phyloP scores from a whole-genome alignment of 192 early-diverging fungal genomes.

The Allomyces macrogynus region DNA sequence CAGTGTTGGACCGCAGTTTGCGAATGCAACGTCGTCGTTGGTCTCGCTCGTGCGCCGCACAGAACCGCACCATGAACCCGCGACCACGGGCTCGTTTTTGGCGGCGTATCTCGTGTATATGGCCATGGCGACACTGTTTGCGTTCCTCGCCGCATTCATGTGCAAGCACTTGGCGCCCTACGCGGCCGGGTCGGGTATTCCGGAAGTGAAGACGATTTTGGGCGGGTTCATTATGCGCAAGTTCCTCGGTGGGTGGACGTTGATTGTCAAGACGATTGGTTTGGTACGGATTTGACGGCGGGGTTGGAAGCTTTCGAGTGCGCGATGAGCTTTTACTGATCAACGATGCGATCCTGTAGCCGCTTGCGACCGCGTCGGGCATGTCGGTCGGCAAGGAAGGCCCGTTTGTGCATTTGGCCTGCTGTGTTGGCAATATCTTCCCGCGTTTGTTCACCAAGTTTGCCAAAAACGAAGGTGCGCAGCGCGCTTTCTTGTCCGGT shows the following conservation, averaged over 20 bases:
- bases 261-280: constrained; percentile 79
- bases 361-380: constrained; percentile 68
- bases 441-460: constrained; percentile 79
- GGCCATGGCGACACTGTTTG: constrained; percentile 29
- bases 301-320: not conserved
- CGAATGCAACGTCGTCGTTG: not conserved
- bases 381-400: constrained; percentile 86
- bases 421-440: constrained; percentile 71
- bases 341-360: constrained; percentile 12
- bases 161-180: constrained; percentile 62
- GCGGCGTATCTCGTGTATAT: not conserved
- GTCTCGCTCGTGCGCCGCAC: too few species aligned
- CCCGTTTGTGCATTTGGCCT: constrained; percentile 79
- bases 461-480: constrained; percentile 57
- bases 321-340: not conserved
- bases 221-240: constrained; percentile 84
- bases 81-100: not conserved
- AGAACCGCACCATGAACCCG: too few species aligned
- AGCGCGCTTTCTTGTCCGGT: not conserved
- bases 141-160: constrained; percentile 45
- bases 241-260: constrained; percentile 74
- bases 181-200: constrained; percentile 86
- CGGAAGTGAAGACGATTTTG: constrained; percentile 87
- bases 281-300: constrained; percentile 25
- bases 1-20: not conserved